Conservation (phyloP, 2,329 filamentous ascomycete species). For the Harringtonia lauricola region DNA sequence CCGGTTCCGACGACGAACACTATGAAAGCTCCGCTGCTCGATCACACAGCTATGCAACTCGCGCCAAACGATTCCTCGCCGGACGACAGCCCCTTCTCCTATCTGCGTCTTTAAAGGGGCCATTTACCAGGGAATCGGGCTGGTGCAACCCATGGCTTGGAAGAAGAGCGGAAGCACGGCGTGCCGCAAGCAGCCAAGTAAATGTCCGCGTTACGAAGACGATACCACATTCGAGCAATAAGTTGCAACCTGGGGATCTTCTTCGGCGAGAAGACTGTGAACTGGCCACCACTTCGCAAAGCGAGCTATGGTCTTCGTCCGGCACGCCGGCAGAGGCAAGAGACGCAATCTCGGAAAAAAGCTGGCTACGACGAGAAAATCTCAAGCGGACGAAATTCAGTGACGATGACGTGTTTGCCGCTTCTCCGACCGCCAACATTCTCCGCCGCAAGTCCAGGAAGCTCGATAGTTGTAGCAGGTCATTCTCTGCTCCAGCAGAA, state of each 20-base stretch:
- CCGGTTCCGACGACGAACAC: constrained; percentile 46
- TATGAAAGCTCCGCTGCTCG: constrained; percentile 34
- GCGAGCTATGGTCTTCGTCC: not conserved
- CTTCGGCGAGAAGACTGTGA: no score
- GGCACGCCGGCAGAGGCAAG: not conserved
- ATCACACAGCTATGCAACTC: constrained; percentile 44
- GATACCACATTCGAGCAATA: no score
- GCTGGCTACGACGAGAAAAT: constrained; percentile 9
- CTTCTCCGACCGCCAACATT: constrained; percentile 3
- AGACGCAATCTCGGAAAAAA: not conserved
- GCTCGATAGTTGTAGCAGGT: not conserved
- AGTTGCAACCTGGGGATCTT: no score
- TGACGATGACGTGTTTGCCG: not conserved
- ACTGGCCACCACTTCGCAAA: not conserved
- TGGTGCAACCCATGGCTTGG: constrained; percentile 44
- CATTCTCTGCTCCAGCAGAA: not conserved
- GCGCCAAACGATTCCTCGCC: constrained; percentile 45
- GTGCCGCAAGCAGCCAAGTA: no score
- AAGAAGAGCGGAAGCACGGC: constrained; percentile 6
- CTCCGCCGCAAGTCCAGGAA: not conserved
- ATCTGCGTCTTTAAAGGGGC: constrained; percentile 50
- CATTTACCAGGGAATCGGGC: constrained; percentile 39
- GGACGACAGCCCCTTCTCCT: constrained; percentile 46
- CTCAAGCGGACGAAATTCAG: constrained; percentile 7
- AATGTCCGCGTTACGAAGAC: no score